These are phyloP conservation scores for Rubroshorea leprosula DNA, from an alignment of 345 rosid species.

Conservation along the genomic window DNA sequence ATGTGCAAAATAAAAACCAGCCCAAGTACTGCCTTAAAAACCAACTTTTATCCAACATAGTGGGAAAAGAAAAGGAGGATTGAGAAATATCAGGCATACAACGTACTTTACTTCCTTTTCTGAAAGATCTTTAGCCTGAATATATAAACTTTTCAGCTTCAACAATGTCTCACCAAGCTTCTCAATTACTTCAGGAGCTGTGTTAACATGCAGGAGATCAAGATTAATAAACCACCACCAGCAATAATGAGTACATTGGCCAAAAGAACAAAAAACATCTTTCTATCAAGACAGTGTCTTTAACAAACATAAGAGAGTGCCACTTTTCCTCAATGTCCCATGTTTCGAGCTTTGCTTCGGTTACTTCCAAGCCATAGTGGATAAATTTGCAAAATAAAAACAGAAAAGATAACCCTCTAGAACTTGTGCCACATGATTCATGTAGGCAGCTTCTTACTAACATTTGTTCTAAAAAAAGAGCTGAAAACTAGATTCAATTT, in stretches of 20 bases:
- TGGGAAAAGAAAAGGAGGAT: background rate
- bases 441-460: too few species aligned
- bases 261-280: background rate
- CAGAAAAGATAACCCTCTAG: too few species aligned
- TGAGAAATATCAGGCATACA: too few species aligned
- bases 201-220: slow-evolving; percentile 23
- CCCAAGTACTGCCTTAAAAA: background rate
- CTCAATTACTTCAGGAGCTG: slow-evolving; percentile 93
- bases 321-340: background rate
- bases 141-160: slow-evolving; percentile 53
- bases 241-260: background rate
- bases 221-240: slow-evolving; percentile 2
- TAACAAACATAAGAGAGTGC: background rate
- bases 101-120: slow-evolving; percentile 70
- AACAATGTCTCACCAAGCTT: slow-evolving; percentile 78
- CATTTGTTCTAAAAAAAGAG: too few species aligned
- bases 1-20: background rate
- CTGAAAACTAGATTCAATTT: too few species aligned
- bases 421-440: too few species aligned
- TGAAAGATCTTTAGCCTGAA: slow-evolving; percentile 76
- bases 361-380: too few species aligned
- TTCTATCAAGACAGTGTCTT: background rate
- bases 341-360: too few species aligned
- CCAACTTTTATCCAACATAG: background rate
- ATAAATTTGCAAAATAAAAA: too few species aligned